A percentile compares a stretch with the other conserved stretches of the same genome.
Evolutionary conservation across 805 yeast species (phyloP).

Genomic region (Jamesozyma spencerorum): DNA sequence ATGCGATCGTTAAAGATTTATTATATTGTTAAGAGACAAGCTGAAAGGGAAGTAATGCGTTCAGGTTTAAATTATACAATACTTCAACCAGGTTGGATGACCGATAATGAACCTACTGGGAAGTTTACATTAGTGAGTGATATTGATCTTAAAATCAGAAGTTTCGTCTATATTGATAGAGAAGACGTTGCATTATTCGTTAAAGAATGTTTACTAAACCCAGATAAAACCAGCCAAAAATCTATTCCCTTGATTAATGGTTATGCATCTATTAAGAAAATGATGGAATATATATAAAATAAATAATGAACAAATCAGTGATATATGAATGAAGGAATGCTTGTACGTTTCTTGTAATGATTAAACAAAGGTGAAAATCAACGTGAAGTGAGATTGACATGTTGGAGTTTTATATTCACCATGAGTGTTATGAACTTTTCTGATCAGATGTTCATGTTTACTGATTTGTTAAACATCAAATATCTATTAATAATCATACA

Average conservation of each 20-base stretch:
- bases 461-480: no score
- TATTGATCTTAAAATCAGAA: constrained; percentile 10
- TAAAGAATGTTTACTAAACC: constrained; percentile 31
- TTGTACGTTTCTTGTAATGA: no score
- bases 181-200: constrained; percentile 49
- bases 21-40: constrained; percentile 52
- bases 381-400: no score
- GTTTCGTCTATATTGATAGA: constrained; percentile 21
- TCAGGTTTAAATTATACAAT: constrained; percentile 44
- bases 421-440: no score
- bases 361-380: no score
- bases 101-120: constrained; percentile 29
- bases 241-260: constrained; percentile 40
- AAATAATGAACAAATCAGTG: no score
- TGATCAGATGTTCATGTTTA: no score
- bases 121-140: constrained; percentile 24
- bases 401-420: no score
- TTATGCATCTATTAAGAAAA: constrained; percentile 4
- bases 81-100: constrained; percentile 40
- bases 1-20: constrained; percentile 34
- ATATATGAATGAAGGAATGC: no score
- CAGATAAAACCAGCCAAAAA: constrained; percentile 33
- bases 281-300: not conserved
- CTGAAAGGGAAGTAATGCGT: constrained; percentile 39
- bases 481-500: no score